Base-by-base conservation (phyloP, 768 basidiomycete species). In the Lactarius hatsudake region DNA sequence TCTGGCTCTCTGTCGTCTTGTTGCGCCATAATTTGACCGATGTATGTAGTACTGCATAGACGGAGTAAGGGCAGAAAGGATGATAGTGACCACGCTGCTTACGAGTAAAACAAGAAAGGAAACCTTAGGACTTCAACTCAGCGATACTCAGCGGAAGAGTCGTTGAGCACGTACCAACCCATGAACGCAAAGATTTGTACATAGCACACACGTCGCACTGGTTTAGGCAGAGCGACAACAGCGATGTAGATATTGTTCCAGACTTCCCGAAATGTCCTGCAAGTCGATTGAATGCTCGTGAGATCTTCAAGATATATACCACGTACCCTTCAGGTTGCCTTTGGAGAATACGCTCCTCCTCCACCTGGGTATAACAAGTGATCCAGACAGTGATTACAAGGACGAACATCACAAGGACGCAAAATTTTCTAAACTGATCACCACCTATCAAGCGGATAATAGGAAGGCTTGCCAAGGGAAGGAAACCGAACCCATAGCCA, bases 151-250 rank as follows among this genome's bases (percentile, higher is more conserved):
- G 30, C 34, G 12, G 28, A 54, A 58, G 51, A 17, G 26, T 43
- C 32, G 20, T 58, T 55, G 15, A 15, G 54, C 15, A 78, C 86
- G 34, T 72, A 90, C 93, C 96, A 98, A 71, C 93, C 94, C 93
- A 96, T 96, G 75, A 96, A 98, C 2, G 96, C 95, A 74, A 93
- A 96, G 20, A 98, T 77, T 74, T 98, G 96, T 3, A 97, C 95
- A 73, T 89, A 87, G 75, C 96, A 98, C 13, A 98, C 96, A 32
- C 92, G 85, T 59, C 87, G 86, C 54, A 98, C 88, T 15, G 94
- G 89, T 69, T 84, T 86, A 0, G 96, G 96, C 55, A 98, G 84
- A 58, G 86, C 87, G 53, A 84, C 74, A 12, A 93, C 80, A 5
- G 95, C 89, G 36, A 75, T 81, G 70, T 85, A 84, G 53, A 98